These are phyloP conservation scores for Strobilomyces confusus DNA, from an alignment of 768 basidiomycete genomes.

Conservation along the genomic window DNA sequence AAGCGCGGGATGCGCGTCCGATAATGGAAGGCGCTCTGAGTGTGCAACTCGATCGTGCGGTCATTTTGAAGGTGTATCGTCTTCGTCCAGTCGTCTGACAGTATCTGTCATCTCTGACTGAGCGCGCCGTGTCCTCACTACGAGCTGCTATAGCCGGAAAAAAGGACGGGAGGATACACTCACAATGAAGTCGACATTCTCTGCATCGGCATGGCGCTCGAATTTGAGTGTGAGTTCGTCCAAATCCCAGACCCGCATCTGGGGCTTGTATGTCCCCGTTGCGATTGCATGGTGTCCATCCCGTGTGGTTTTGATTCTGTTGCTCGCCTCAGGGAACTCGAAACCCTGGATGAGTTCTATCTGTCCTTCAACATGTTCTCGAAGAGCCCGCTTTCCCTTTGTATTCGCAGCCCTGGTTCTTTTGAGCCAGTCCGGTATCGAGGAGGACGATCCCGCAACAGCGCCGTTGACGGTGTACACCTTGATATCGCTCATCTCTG, in stretches of 20 bases:
- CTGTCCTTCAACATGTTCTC: constrained; percentile 77
- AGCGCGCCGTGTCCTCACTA: background rate
- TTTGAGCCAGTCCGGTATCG: constrained; percentile 93
- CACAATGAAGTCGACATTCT: constrained; percentile 98
- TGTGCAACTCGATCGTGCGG: constrained; percentile 92
- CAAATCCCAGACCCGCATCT: constrained; percentile 94
- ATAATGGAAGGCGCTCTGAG: constrained; percentile 90
- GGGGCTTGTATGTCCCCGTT: constrained; percentile 97
- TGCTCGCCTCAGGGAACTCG: constrained; percentile 95
- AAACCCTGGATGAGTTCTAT: constrained; percentile 94
- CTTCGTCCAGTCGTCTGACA: constrained; percentile 99
- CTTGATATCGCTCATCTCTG: constrained; percentile 48
- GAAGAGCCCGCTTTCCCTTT: constrained; percentile 52
- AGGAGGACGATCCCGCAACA: constrained; percentile 79
- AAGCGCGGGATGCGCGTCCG: constrained; percentile 92
- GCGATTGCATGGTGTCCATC: constrained; percentile 93
- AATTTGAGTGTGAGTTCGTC: constrained; percentile 91
- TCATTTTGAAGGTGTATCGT: constrained; percentile 95
- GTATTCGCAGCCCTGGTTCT: constrained; percentile 59
- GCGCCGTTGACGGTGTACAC: constrained; percentile 97
- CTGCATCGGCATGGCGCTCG: constrained; percentile 91
- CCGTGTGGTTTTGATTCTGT: constrained; percentile 82
- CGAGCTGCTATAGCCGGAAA: background rate
- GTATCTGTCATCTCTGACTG: constrained; percentile 49
- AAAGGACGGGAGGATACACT: constrained; percentile 45